Conservation (phyloP, 176 grass and related monocot species). For the sorghum (Sorghum bicolor) region DNA sequence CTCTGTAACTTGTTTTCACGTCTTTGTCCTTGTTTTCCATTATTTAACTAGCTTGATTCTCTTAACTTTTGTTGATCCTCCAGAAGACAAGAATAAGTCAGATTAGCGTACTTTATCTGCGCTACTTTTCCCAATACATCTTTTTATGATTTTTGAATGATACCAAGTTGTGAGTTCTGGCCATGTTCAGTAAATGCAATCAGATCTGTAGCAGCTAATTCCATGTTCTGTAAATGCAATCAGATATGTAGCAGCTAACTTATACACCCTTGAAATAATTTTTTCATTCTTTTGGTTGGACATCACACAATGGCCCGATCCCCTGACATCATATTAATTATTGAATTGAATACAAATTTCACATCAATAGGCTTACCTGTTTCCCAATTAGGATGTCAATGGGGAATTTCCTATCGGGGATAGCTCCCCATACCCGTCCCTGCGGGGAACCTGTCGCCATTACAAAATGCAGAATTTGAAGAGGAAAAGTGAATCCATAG, state of each 20-base stretch:
- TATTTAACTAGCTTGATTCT: constrained; percentile 14
- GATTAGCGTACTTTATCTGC: constrained; percentile 6
- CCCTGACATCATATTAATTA: background rate
- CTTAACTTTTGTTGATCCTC: background rate
- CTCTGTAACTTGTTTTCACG: background rate
- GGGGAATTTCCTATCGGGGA: too few species aligned
- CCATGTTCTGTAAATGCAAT: constrained; percentile 2
- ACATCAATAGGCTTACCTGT: background rate
- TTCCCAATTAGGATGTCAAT: too few species aligned
- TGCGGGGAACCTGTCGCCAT: too few species aligned
- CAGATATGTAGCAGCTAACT: background rate
- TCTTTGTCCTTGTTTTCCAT: background rate
- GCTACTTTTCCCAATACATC: background rate
- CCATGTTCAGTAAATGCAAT: background rate
- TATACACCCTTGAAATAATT: background rate
- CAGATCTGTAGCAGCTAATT: background rate
- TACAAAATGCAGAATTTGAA: too few species aligned
- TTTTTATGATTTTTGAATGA: background rate
- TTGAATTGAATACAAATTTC: background rate
- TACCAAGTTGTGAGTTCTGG: background rate
- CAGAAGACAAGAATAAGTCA: background rate
- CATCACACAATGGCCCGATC: background rate
- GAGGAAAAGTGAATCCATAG: too few species aligned
- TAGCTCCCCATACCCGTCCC: too few species aligned
- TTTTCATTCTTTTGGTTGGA: constrained; percentile 7